Evolutionary conservation across 345 rosid genomes (phyloP), one percentile per base, ranked within the genome.

Genomic region (Eucalyptus sp.): DNA sequence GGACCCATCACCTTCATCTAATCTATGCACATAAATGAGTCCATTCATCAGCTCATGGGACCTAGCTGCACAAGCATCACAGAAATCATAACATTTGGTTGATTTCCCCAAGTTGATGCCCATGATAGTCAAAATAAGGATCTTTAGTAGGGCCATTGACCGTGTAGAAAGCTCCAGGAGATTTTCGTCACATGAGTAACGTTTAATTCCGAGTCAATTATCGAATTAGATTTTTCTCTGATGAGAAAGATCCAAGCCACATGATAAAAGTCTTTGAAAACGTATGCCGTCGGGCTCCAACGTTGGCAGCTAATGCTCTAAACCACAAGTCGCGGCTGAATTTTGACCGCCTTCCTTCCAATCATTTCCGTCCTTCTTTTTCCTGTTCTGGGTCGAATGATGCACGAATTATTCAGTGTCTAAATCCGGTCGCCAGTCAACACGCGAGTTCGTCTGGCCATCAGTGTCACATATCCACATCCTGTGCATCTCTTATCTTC

Each of bases 121-220:
- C 83, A 11, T 41, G 24, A 22, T 5, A 10, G 48, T 71, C 13
- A 37, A 76, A 37, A 24, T 10, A 41, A 20, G 48, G 48, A 76
- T 20, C 83, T 41, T 76, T 76, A 41, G 83, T 18, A 41, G 29
- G 83, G 43, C 48, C 83, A 76, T 41, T 22, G 15, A 20, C 48
- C 12, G 48, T 41, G 48, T 44, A 2, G 48, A 76, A 41, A 37
- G 83, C 83, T 37, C 43, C 25, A 31, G 48, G 2, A 37, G 0
- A 18, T 76, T 76, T 76, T 41, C 83, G 29, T 64, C 22, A 37
- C 48, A 5, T 22, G 29, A 41, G 14, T 20, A 37, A 41, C 48
- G 43, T 20, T 24, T 20, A 22, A 10, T 0, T 20, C 6, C 0
- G 27, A 76, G 83, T 37, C 25, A 11, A 37, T 10, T 18, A 10